Evolutionary conservation across 805 yeast species (phyloP).

Genomic region (Saturnispora ahearnii): DNA sequence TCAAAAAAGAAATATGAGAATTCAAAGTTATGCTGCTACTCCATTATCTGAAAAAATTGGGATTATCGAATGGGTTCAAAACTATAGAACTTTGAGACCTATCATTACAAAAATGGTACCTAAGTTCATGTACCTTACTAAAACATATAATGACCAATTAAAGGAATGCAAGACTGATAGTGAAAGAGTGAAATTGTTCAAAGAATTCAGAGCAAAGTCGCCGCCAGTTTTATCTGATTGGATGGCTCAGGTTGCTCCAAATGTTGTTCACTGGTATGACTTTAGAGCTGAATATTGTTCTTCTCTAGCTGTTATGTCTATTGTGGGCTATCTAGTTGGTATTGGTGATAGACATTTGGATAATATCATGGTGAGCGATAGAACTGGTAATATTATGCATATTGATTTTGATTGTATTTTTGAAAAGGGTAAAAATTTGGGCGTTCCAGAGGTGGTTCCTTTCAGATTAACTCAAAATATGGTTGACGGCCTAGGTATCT

Average conservation of each 20-base stretch:
- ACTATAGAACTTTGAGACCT: slow-evolving; percentile 62
- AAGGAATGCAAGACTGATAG: slow-evolving; percentile 13
- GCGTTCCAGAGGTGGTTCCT: slow-evolving; percentile 90
- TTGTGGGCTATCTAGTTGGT: slow-evolving; percentile 90
- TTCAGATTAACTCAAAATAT: slow-evolving; percentile 84
- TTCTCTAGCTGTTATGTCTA: slow-evolving; percentile 92
- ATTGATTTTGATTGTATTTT: slow-evolving; percentile 96
- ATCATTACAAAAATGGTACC: slow-evolving; percentile 32
- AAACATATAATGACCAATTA: slow-evolving; percentile 20
- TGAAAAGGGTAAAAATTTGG: slow-evolving; percentile 67
- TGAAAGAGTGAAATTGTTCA: slow-evolving; percentile 30
- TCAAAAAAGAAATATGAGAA: slow-evolving; percentile 57
- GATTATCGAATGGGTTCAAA: slow-evolving; percentile 80
- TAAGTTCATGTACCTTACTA: slow-evolving; percentile 12
- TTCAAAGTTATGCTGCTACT: slow-evolving; percentile 78
- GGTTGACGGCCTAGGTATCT: slow-evolving; percentile 77
- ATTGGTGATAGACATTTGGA: slow-evolving; percentile 97
- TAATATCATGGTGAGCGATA: slow-evolving; percentile 66
- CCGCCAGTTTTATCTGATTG: slow-evolving; percentile 77
- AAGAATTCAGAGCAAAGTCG: slow-evolving; percentile 27
- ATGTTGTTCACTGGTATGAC: slow-evolving; percentile 79
- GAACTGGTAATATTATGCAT: slow-evolving; percentile 74
- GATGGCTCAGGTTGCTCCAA: slow-evolving; percentile 85
- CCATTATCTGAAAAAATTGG: slow-evolving; percentile 85
- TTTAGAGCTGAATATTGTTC: slow-evolving; percentile 68